These are phyloP conservation scores for Arthrinium phaeospermum DNA, from an alignment of 2,329 filamentous ascomycete genomes.

Conservation along the genomic window DNA sequence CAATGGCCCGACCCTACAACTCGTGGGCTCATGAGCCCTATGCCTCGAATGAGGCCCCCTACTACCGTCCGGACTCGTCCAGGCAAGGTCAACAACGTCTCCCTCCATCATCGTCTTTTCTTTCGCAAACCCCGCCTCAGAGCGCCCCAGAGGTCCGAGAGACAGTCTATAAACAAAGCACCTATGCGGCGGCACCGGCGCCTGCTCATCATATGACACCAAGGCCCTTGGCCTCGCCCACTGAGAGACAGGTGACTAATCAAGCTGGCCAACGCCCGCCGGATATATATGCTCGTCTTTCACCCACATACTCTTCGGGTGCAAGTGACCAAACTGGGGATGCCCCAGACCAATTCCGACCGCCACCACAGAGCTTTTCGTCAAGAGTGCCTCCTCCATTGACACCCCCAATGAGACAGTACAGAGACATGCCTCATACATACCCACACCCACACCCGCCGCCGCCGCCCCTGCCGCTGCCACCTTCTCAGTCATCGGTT, in stretches of 20 bases:
- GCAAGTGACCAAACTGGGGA: conserved; percentile 16
- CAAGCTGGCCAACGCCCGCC: not conserved
- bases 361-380: not conserved
- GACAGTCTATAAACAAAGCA: conserved; percentile 8
- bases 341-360: not conserved
- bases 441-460: conserved; percentile 9
- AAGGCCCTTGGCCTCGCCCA: not conserved
- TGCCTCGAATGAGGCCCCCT: conserved; percentile 12
- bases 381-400: conserved; percentile 15
- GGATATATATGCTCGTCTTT: conserved; percentile 17
- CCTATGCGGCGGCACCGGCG: conserved; percentile 16
- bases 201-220: conserved; percentile 14
- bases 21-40: conserved; percentile 22
- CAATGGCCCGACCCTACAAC: conserved; percentile 23
- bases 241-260: conserved; percentile 10
- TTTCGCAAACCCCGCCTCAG: conserved; percentile 1
- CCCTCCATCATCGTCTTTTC: conserved; percentile 10
- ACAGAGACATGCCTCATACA: conserved; percentile 12
- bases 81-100: conserved; percentile 18
- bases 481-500: not conserved
- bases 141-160: not conserved
- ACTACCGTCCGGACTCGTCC: conserved; percentile 21
- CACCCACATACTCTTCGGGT: conserved; percentile 18
- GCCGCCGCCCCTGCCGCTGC: conserved; percentile 3
- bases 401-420: conserved; percentile 15